Conservation (phyloP, 1,284 basidiomycete species). For the Cryptococcus sp. region DNA sequence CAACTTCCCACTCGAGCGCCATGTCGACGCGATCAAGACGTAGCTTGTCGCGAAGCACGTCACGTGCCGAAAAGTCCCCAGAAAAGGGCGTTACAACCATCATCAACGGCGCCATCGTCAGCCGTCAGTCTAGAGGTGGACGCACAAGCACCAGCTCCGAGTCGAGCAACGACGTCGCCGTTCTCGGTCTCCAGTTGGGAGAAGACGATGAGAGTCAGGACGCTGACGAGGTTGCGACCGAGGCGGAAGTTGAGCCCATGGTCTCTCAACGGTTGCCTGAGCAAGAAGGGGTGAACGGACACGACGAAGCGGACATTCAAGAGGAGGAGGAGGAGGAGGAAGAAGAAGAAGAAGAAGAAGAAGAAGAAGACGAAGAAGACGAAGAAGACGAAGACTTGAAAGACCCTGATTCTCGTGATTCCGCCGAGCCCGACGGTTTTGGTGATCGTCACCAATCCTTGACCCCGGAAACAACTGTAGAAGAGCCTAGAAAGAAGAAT, state of each 20-base stretch:
- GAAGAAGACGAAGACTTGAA: neutral
- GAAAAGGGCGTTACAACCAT: conserved; percentile 1
- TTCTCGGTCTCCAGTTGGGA: neutral
- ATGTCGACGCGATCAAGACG: conserved; percentile 12
- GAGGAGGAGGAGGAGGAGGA: conserved; percentile 5
- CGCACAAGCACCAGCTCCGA: neutral
- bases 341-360: conserved; percentile 7
- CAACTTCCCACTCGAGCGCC: conserved; percentile 8
- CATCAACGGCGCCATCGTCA: conserved; percentile 4
- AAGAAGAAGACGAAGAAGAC: conserved; percentile 5
- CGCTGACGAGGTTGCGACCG: neutral
- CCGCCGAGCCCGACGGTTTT: neutral
- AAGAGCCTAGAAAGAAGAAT: conserved; percentile 5
- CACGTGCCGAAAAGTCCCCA: conserved; percentile 8
- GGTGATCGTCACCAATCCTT: neutral
- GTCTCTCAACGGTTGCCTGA: neutral
- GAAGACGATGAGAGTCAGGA: neutral
- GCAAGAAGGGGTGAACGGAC: neutral
- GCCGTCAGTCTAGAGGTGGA: neutral
- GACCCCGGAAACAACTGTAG: neutral
- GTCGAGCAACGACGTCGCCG: neutral
- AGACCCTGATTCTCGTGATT: neutral
- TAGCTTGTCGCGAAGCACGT: conserved; percentile 9
- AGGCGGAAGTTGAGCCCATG: neutral
- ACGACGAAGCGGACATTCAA: neutral